These are phyloP conservation scores for Nannizziopsis barbatae DNA, from an alignment of 2,329 filamentous ascomycete genomes.

Conservation along the genomic window DNA sequence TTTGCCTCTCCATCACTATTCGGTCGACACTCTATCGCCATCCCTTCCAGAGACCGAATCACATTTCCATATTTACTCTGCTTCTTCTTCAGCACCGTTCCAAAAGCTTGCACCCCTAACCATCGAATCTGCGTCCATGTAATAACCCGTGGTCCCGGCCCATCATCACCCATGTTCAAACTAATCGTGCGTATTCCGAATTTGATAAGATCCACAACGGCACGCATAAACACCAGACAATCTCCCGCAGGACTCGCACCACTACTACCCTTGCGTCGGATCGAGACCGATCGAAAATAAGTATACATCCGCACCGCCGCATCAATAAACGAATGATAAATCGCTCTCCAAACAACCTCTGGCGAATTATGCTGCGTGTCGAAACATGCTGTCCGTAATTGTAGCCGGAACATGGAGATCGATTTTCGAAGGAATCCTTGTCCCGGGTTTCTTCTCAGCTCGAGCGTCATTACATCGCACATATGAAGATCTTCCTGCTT, in stretches of 20 bases:
- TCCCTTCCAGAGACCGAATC: constrained; percentile 54
- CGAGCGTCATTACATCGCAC: constrained; percentile 66
- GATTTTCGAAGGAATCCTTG: constrained; percentile 70
- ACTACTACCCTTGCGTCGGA: constrained; percentile 25
- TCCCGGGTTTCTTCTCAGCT: constrained; percentile 60
- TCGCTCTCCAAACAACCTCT: constrained; percentile 57
- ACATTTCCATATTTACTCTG: constrained; percentile 58
- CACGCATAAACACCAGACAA: constrained; percentile 49
- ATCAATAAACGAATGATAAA: constrained; percentile 64
- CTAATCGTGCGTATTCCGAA: constrained; percentile 52
- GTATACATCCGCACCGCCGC: constrained; percentile 62
- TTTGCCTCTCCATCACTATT: constrained; percentile 26
- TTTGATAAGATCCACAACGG: constrained; percentile 50
- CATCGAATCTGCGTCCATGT: constrained; percentile 50
- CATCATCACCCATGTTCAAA: constrained; percentile 34
- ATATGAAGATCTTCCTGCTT: constrained; percentile 46
- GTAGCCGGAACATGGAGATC: constrained; percentile 64
- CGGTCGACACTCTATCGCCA: constrained; percentile 34
- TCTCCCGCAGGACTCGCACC: neutral
- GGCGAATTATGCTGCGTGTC: constrained; percentile 67
- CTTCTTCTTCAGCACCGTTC: constrained; percentile 53
- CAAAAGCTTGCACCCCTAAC: constrained; percentile 60
- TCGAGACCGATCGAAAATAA: constrained; percentile 48
- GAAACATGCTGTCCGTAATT: constrained; percentile 54
- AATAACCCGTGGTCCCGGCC: constrained; percentile 31